Percentiles rank a stretch among this genome's conserved stretches.
Evolutionary conservation across 23 red algal genomes (phyloP).

Genomic region (Cyanidium caldarium): DNA sequence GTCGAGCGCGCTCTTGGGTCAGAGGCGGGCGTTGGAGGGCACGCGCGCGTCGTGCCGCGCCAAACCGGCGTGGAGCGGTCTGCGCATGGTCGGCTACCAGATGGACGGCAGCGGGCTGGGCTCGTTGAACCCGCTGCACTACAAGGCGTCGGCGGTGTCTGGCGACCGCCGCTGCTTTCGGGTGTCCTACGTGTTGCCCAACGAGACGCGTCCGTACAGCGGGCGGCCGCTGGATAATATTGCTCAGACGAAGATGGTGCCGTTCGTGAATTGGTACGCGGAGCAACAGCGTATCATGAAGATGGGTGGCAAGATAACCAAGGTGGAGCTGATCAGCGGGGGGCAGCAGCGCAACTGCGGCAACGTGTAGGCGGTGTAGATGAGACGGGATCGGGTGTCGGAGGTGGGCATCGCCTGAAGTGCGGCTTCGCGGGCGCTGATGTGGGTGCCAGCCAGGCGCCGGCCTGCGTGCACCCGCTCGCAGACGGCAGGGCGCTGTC

Average conservation of each 20-base stretch:
- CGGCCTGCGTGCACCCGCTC: no score
- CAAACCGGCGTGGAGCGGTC: neutral
- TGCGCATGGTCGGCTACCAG: slow-evolving; percentile 53
- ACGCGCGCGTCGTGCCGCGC: no score
- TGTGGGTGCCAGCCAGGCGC: no score
- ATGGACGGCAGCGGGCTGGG: slow-evolving; percentile 70
- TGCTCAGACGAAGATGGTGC: slow-evolving; percentile 81
- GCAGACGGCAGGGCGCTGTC: no score
- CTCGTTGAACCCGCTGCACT: slow-evolving; percentile 19
- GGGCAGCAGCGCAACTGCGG: slow-evolving; percentile 59
- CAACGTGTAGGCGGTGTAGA: slow-evolving; percentile 52
- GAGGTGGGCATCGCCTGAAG: no score
- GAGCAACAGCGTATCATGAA: slow-evolving; percentile 99
- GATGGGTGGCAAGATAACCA: slow-evolving; percentile 88
- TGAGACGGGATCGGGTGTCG: no score
- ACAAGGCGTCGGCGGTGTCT: slow-evolving; percentile 71
- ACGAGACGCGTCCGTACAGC: slow-evolving; percentile 51
- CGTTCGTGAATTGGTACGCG: slow-evolving; percentile 89
- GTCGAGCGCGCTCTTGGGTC: no score
- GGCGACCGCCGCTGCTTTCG: slow-evolving; percentile 78
- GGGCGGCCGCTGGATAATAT: slow-evolving; percentile 90
- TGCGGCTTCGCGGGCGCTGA: no score
- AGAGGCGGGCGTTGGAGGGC: no score
- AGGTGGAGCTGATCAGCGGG: slow-evolving; percentile 77
- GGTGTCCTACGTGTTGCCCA: slow-evolving; percentile 67